Conservation (phyloP, 2,329 filamentous ascomycete species). For the Alternaria hordeiaustralica region DNA sequence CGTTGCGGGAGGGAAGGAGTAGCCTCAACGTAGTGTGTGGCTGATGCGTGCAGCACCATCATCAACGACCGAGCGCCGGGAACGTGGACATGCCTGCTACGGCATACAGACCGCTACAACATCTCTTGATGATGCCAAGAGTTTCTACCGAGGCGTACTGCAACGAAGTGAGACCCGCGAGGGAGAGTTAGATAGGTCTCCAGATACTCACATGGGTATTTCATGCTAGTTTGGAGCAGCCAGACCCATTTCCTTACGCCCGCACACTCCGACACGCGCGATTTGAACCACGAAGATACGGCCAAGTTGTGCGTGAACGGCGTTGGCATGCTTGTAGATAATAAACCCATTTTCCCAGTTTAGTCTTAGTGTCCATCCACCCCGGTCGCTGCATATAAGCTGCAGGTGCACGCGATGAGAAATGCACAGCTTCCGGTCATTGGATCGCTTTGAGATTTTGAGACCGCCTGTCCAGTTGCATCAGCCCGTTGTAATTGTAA, state of each 20-base stretch:
- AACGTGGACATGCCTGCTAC: not conserved
- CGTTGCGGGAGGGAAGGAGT: not conserved
- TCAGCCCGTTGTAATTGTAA: conserved; percentile 11
- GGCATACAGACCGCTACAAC: conserved; percentile 5
- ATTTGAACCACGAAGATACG: conserved; percentile 3
- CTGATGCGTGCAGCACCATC: conserved; percentile 4
- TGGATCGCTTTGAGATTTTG: conserved; percentile 11
- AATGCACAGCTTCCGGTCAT: conserved; percentile 6
- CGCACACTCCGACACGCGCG: too few species aligned
- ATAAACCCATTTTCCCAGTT: conserved; percentile 24
- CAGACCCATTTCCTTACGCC: not conserved
- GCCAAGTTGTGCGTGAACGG: not conserved
- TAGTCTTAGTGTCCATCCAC: conserved; percentile 16
- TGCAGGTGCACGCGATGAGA: conserved; percentile 14
- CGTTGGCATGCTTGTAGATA: conserved; percentile 7
- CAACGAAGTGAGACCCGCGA: not conserved
- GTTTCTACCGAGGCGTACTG: not conserved
- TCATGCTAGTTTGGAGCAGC: not conserved
- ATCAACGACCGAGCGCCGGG: not conserved
- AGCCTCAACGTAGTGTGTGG: conserved; percentile 7
- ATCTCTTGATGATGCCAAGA: conserved; percentile 7
- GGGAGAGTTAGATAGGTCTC: not conserved
- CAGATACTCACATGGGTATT: not conserved
- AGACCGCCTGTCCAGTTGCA: conserved; percentile 3
- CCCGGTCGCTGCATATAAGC: conserved; percentile 19